These are phyloP conservation scores for Nothomitra cinnamomea DNA, from an alignment of 2,329 filamentous ascomycete genomes.

Conservation along the genomic window DNA sequence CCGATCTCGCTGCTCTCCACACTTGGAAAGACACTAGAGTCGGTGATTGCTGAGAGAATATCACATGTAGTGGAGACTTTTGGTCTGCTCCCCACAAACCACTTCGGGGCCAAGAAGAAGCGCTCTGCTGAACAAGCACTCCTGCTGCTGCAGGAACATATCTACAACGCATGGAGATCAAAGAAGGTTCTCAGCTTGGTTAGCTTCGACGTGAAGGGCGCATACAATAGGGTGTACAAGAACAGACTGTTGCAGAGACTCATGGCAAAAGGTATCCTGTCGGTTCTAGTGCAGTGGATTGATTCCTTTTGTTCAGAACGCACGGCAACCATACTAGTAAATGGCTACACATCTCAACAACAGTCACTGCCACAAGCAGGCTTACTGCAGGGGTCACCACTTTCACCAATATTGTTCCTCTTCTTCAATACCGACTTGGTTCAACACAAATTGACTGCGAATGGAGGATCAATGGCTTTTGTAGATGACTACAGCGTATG, in stretches of 20 bases:
- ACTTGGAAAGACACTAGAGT: conserved; percentile 11
- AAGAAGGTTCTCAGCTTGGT: not conserved
- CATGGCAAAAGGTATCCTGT: conserved; percentile 9
- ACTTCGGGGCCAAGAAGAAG: not conserved
- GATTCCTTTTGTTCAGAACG: not conserved
- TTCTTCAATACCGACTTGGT: too few relatives aligned
- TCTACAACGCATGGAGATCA: not conserved
- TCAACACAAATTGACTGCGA: too few relatives aligned
- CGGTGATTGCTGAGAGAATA: conserved; percentile 9
- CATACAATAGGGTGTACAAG: not conserved
- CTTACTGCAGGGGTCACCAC: not conserved
- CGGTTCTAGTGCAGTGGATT: conserved; percentile 5
- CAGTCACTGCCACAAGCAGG: not conserved
- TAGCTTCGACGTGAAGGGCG: not conserved
- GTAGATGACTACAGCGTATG: not conserved
- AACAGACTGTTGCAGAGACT: conserved; percentile 2
- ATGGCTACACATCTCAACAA: not conserved
- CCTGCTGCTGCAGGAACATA: not conserved
- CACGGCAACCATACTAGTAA: not conserved
- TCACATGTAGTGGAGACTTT: not conserved
- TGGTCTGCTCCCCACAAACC: not conserved
- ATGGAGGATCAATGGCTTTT: too few relatives aligned
- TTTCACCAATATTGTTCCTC: too few relatives aligned
- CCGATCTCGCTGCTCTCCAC: not conserved
- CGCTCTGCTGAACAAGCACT: not conserved